Base-by-base conservation (phyloP, 352 stramenopile genomes). In the Phytophthora megakarya region DNA sequence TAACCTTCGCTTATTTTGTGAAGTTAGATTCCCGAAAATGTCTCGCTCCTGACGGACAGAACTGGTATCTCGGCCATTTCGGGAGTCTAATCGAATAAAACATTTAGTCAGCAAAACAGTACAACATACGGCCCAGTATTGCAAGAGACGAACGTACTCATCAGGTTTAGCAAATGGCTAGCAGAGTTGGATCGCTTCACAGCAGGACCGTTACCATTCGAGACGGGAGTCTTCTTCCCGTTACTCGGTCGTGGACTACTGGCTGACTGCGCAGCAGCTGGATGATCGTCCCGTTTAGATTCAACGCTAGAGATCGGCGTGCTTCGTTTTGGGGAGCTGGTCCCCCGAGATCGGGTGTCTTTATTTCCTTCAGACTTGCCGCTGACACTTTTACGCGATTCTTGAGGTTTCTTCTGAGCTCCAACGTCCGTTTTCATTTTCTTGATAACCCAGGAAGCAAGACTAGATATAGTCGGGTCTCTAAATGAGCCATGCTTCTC, bases 101-200 rank as follows among this genome's bases (percentile, higher is more conserved):
- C 18, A 26, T 18, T 44, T n/a, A 37, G 56, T 66, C 15, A 70
- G 33, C 44, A 63, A 51, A 26, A 5, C 30, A 33, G 16, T 28
- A 30, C 23, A 33, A 7, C 13, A 48, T 33, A 32, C 8, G 21
- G 0, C 15, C 18, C 4, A 39, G 5, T 1, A 50, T 38, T 50
- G 13, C 15, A 55, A 47, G 18, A 33, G 39, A n/a, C 55, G 38
- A 18, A 68, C 72, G 12, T 78, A 80, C 79, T 71, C 61, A 92
- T 76, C 16, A 92, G 57, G 32, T 81, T 73, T 1, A 65, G 75
- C 53, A 92, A 54, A 66, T 92, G 84, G 12, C 62, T 73, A 6
- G 47, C 79, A 18, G 83, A 90, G 28, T 92, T 92, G 32, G 83
- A 92, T 38, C 64, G 66, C 16, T 75, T 68, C 23, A 49, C 43